Evolutionary conservation across 228 moss, liverwort and hornwort genomes (phyloP), one percentile per base, ranked within the genome.

Genomic region (Sphagnum magellanicum): DNA sequence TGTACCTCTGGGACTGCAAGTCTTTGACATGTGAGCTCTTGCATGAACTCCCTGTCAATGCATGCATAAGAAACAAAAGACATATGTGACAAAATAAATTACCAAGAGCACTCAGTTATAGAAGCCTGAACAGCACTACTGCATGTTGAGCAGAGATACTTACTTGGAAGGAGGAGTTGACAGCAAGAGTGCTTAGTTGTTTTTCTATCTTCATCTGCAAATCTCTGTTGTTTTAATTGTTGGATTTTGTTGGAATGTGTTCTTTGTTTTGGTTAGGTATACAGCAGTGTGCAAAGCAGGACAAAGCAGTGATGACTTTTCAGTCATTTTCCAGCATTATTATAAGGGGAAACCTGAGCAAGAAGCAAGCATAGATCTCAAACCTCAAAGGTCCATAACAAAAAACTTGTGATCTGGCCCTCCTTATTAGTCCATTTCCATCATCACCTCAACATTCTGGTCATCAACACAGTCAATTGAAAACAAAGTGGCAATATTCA

Each of bases 221-320:
- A 47, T 46, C 14, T 50, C 63, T 50, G 16, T 16, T 10, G 10
- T 15, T 51, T 2, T 60, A 6, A 51, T 8, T 49, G 6, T 66
- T 46, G 16, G 4, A 1, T 6, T 7, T 16, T 48, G 58, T 17
- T 9, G 14, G 6, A 6, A 46, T 12, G 15, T 47, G 46, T 5
- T 48, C 6, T 3, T 47, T 8, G 12, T n/a, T 5, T 12, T 5
- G 53, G 76, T 74, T 65, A 95, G 95, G 89, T 95, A 90, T 72
- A 71, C 78, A 5, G 73, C 72, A 14, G 76, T 91, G 50, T 96
- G 92, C 73, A 50, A 81, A 67, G 72, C 69, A 63, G 96, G 96
- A 50, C 81, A 92, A 64, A 72, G 81, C 66, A 81, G 76, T 60
- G 68, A 78, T 64, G 92, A 96, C 62, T 96, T 96, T 68, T 96